These are phyloP conservation scores for Paramecium sonneborni DNA, from an alignment of 73 alveolate genomes.

Conservation along the genomic window DNA sequence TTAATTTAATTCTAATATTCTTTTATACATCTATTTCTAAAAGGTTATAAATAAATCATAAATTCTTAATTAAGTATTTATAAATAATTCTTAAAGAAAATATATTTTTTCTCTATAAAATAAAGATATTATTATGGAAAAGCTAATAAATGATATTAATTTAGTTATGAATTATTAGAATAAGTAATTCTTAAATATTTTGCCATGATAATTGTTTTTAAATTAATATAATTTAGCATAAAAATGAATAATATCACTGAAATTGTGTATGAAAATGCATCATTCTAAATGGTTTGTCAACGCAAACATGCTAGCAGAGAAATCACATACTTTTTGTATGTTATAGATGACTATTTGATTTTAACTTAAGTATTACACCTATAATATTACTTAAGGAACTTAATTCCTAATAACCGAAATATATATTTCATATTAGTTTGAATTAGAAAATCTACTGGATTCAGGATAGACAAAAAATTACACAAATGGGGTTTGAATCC, in stretches of 20 bases:
- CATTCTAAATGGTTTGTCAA: neutral
- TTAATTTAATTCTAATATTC: too few relatives aligned
- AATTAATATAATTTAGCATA: neutral
- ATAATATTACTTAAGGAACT: neutral
- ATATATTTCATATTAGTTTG: neutral
- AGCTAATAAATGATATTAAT: too few relatives aligned
- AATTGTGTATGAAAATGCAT: neutral
- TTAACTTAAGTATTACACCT: neutral
- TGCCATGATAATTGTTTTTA: neutral
- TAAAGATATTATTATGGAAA: too few relatives aligned
- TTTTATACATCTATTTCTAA: too few relatives aligned
- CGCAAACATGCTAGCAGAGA: neutral
- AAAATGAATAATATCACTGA: neutral
- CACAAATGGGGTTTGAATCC: neutral
- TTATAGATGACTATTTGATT: neutral
- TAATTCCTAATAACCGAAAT: slow-evolving; percentile 6
- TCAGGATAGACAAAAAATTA: neutral
- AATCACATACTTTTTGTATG: neutral
- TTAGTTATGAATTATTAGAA: too few relatives aligned
- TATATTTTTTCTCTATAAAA: neutral
- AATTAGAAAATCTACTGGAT: neutral
- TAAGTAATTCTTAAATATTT: neutral
- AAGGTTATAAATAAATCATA: too few relatives aligned
- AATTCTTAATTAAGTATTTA: neutral
- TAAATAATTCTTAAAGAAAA: neutral